Percentiles rank a stretch among this genome's conserved stretches.
These are phyloP conservation scores for Paraphysoderma sedebokerense DNA, from an alignment of 371 early-diverging fungal species.

Conservation along the genomic window DNA sequence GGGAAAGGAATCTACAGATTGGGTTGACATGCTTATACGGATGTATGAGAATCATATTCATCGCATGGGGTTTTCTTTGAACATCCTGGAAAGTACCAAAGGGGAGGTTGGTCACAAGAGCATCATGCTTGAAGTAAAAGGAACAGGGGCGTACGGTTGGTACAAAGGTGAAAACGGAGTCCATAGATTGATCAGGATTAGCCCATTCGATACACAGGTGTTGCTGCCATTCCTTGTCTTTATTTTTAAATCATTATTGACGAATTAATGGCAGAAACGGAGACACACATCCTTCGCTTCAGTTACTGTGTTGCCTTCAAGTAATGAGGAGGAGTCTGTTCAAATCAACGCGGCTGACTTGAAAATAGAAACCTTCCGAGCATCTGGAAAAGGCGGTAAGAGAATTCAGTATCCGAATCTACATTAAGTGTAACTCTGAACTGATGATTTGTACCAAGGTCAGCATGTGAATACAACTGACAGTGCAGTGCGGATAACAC, in stretches of 20 bases:
- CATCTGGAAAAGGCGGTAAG: no score
- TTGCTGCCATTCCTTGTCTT: no score
- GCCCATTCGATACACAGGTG: slow-evolving; percentile 20
- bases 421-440: no score
- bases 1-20: slow-evolving; percentile 27
- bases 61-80: slow-evolving; percentile 1
- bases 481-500: slow-evolving; percentile 84
- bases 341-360: background rate
- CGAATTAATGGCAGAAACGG: slow-evolving; percentile 5
- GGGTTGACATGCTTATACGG: slow-evolving; percentile 14
- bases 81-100: slow-evolving; percentile 9
- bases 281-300: slow-evolving; percentile 35
- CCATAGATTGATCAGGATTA: slow-evolving; percentile 27
- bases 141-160: slow-evolving; percentile 23
- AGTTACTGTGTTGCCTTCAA: slow-evolving; percentile 19
- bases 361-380: background rate
- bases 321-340: background rate
- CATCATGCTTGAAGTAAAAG: slow-evolving; percentile 11
- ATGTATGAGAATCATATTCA: slow-evolving; percentile 5
- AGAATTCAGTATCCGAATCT: no score
- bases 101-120: slow-evolving; percentile 18
- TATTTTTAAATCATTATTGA: no score
- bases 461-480: slow-evolving; percentile 93
- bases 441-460: no score
- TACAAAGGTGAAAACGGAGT: slow-evolving; percentile 26